Evolutionary conservation across 2,329 filamentous ascomycete species (phyloP), one percentile per base, ranked within the genome.

Genomic region (Fusarium sp.): DNA sequence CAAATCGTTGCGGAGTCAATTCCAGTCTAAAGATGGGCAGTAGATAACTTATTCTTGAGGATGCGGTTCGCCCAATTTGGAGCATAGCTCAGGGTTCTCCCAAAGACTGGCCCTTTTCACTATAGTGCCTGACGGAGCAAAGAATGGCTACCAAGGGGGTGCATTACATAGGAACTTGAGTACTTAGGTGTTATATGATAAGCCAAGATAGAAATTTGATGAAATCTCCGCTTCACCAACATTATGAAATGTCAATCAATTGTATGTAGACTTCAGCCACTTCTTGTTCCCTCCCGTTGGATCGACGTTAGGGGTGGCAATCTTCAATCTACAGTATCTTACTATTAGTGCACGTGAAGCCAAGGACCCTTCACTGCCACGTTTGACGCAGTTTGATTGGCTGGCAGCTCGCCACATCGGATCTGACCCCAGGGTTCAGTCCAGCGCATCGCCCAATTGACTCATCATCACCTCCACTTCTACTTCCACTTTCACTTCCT

Each of bases 371-470:
- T 22, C 7, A 53, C 16, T n/a, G 40, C 51, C 51, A 46, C 37
- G 40, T 20, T 13, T 42, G 7, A 11, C 25, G 20, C 6, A 24
- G 9, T 51, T 25, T 61, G 27, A 65, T 71, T 70, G 67, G 67
- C 18, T 24, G 8, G 7, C 6, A 46, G 37, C 34, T 65, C 57
- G 68, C 68, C 64, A 70, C 69, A 30, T 54, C 55, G 57, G 63
- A 64, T 27, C n/a, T 22, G 44, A 42, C 16, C 24, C 41, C 48
- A 29, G 51, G 55, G 30, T 16, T 29, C 25, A 32, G 46, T 48
- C 60, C 54, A 61, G 40, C 46, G 41, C 67, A 65, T 65, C 51
- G 45, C 56, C 49, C 63, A 66, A 41, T 70, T 71, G 68, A 70
- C 64, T 70, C 68, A 70, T 57, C 45, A 44, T 56, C 37, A 14